phyloP scores from a whole-genome alignment of 352 stramenopile genomes.

The Pythium aquatile region DNA sequence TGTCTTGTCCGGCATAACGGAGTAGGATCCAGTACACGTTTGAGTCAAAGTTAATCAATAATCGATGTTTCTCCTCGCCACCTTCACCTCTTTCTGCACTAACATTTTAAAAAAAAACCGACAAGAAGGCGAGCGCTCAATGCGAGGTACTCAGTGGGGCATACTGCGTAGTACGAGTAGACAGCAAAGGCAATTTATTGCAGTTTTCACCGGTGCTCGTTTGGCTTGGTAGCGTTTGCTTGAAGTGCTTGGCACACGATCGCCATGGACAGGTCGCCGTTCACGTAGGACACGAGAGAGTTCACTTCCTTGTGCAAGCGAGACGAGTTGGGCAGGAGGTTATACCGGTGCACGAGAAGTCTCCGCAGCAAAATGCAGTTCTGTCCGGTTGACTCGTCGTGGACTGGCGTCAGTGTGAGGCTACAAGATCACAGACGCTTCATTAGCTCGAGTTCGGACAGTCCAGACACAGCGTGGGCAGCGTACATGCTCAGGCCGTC shows the following conservation, averaged over 20 bases:
- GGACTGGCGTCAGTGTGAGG: conserved; percentile 35
- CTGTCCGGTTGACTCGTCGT: conserved; percentile 32
- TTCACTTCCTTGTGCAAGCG: conserved; percentile 48
- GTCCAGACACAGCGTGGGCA: no score
- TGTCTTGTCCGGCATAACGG: no score
- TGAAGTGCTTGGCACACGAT: conserved; percentile 50
- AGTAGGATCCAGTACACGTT: not conserved
- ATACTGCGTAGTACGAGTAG: no score
- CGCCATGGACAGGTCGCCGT: conserved; percentile 59
- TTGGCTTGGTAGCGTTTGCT: conserved; percentile 21
- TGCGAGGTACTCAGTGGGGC: no score
- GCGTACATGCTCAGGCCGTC: conserved; percentile 29
- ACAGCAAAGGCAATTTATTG: no score
- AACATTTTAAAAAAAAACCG: not conserved
- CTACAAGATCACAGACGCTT: conserved; percentile 13
- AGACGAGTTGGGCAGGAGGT: conserved; percentile 41
- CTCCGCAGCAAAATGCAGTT: conserved; percentile 48
- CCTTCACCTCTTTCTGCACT: not conserved
- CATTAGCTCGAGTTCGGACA: not conserved
- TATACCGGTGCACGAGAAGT: conserved; percentile 47
- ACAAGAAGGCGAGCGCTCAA: not conserved
- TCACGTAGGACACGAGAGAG: conserved; percentile 48
- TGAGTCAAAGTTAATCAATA: not conserved
- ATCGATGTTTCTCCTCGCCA: not conserved
- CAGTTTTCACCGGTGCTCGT: not conserved